Evolutionary conservation across 2,329 filamentous ascomycete genomes (phyloP).

Genomic region (Aspergillus vadensis): DNA sequence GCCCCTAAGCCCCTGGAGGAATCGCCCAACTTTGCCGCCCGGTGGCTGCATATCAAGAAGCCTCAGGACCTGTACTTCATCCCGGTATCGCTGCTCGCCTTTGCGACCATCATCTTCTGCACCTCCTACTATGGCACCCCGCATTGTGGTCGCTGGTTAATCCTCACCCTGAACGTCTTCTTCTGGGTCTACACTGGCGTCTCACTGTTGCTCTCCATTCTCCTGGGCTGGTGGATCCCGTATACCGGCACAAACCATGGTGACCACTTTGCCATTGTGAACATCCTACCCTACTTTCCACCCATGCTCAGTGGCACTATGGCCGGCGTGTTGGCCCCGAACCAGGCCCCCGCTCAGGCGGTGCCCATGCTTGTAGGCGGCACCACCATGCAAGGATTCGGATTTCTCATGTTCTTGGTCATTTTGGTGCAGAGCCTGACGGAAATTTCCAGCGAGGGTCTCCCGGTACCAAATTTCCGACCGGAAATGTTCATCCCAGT

Average conservation of each 20-base stretch:
- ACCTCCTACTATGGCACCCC: conserved; percentile 65
- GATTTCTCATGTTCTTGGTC: conserved; percentile 48
- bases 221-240: conserved; percentile 7
- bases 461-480: conserved; percentile 46
- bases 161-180: conserved; percentile 58
- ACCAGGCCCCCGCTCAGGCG: conserved; percentile 35
- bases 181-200: conserved; percentile 70
- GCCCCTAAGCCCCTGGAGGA: background rate
- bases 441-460: conserved; percentile 43
- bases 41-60: conserved; percentile 1
- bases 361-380: conserved; percentile 48
- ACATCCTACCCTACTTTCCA: conserved; percentile 20
- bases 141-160: conserved; percentile 56
- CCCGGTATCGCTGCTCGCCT: conserved; percentile 60
- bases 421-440: conserved; percentile 50
- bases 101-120: conserved; percentile 66
- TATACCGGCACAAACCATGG: conserved; percentile 8
- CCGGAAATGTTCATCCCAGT: conserved; percentile 58
- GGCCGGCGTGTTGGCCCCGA: conserved; percentile 34
- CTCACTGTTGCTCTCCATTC: conserved; percentile 14
- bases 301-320: conserved; percentile 45
- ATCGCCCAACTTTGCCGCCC: background rate
- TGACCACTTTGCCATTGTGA: conserved; percentile 14
- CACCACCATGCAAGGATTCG: conserved; percentile 49
- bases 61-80: conserved; percentile 37